These are phyloP conservation scores for Dictyostelium citrinum DNA, from an alignment of 78 protist genomes.

Conservation along the genomic window DNA sequence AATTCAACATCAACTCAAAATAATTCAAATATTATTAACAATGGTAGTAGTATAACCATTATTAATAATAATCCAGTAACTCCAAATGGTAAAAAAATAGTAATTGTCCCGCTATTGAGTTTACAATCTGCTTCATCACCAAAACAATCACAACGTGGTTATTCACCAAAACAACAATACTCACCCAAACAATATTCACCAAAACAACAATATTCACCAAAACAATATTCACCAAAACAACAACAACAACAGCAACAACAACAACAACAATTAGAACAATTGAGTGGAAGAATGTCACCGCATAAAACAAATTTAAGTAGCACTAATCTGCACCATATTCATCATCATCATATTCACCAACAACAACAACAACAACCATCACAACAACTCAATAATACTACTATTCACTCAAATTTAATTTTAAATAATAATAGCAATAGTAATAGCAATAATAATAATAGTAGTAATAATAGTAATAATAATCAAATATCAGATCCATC, in stretches of 20 bases:
- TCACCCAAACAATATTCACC: neutral
- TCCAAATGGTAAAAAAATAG: neutral
- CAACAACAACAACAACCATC: neutral
- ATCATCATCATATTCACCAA: neutral
- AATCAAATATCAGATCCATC: neutral
- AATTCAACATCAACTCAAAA: neutral
- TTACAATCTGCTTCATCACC: neutral
- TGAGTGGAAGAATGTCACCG: slow-evolving; percentile 10
- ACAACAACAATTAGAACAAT: neutral
- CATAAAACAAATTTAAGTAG: neutral
- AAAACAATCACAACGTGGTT: neutral
- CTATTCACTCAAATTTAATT: neutral
- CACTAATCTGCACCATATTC: neutral
- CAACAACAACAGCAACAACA: neutral
- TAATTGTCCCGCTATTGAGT: neutral
- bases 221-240: neutral
- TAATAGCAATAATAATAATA: neutral
- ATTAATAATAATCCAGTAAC: neutral
- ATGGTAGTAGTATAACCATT: neutral
- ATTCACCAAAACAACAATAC: neutral
- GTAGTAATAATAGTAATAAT: neutral
- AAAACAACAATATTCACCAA: neutral
- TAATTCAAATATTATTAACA: neutral
- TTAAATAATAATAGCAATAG: neutral
- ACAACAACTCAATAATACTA: neutral